A percentile compares a stretch with the other conserved stretches of the same genome.
Conservation (phyloP, 2,329 filamentous ascomycete species). For the Botrytis pseudocinerea region DNA sequence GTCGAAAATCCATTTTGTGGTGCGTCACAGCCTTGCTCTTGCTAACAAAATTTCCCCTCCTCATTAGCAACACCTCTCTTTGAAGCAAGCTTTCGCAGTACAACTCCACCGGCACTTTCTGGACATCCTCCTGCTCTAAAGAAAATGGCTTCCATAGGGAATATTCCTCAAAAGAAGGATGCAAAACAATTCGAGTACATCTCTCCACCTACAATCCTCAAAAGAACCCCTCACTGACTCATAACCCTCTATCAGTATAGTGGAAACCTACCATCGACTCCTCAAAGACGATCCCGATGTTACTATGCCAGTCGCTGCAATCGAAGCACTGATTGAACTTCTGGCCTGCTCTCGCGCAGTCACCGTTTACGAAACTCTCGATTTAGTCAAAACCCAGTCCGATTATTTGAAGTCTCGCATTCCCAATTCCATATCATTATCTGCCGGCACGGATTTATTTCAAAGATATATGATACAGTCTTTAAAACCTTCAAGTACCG, state of each 20-base stretch:
- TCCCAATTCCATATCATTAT: slow-evolving; percentile 86
- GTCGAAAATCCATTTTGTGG: slow-evolving; percentile 8
- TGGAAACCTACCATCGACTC: slow-evolving; percentile 64
- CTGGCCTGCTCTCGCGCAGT: slow-evolving; percentile 76
- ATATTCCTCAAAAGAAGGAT: slow-evolving; percentile 31
- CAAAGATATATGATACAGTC: slow-evolving; percentile 86
- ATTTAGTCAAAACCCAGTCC: slow-evolving; percentile 77
- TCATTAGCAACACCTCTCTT: slow-evolving; percentile 27
- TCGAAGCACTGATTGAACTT: slow-evolving; percentile 85
- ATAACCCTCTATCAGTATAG: slow-evolving; percentile 48
- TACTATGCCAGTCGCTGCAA: slow-evolving; percentile 93
- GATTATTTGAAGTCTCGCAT: slow-evolving; percentile 74
- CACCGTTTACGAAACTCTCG: slow-evolving; percentile 92
- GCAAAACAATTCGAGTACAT: slow-evolving; percentile 38
- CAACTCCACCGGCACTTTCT: slow-evolving; percentile 37
- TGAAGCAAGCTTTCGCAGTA: slow-evolving; percentile 33
- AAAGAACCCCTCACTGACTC: slow-evolving; percentile 30
- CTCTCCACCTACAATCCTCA: neutral
- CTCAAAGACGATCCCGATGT: slow-evolving; percentile 74
- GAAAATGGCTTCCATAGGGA: slow-evolving; percentile 39
- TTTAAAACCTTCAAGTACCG: slow-evolving; percentile 51
- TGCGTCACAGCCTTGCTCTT: slow-evolving; percentile 27
- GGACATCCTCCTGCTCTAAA: slow-evolving; percentile 36
- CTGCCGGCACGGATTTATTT: slow-evolving; percentile 93
- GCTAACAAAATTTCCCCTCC: slow-evolving; percentile 26